phyloP scores from a whole-genome alignment of 169 alveolate genomes.

The Perkinsus marinus region DNA sequence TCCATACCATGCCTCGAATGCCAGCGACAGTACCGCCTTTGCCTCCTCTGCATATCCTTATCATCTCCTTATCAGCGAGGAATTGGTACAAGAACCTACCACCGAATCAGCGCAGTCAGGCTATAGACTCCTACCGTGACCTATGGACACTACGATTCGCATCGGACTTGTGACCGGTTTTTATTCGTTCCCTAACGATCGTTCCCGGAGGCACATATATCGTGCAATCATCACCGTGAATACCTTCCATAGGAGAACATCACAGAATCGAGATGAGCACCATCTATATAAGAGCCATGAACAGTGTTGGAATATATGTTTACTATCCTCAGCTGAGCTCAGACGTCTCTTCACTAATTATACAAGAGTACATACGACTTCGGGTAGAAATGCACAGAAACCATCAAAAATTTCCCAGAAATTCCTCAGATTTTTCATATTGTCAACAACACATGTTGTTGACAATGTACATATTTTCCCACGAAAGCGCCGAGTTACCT shows the following conservation, averaged over 20 bases:
- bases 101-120: background rate
- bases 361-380: too few relatives aligned
- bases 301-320: too few relatives aligned
- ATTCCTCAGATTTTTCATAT: too few relatives aligned
- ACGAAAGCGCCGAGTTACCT: background rate
- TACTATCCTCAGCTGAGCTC: too few relatives aligned
- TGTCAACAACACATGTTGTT: too few relatives aligned
- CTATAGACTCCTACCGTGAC: background rate
- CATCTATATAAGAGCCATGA: too few relatives aligned
- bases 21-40: conserved; percentile 22
- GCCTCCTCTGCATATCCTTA: conserved; percentile 25
- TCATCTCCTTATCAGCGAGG: conserved; percentile 11
- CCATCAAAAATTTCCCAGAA: too few relatives aligned
- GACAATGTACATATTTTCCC: too few relatives aligned
- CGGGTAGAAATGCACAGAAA: too few relatives aligned
- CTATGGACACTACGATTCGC: conserved; percentile 12
- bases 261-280: too few relatives aligned
- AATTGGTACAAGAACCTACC: conserved; percentile 15
- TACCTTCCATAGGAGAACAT: background rate
- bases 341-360: too few relatives aligned
- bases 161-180: conserved; percentile 11
- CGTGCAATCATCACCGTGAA: background rate
- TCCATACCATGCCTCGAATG: background rate
- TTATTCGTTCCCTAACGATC: conserved; percentile 19
- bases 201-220: conserved; percentile 29